phyloP scores from a whole-genome alignment of 352 stramenopile genomes.

The Pythium sp. region DNA sequence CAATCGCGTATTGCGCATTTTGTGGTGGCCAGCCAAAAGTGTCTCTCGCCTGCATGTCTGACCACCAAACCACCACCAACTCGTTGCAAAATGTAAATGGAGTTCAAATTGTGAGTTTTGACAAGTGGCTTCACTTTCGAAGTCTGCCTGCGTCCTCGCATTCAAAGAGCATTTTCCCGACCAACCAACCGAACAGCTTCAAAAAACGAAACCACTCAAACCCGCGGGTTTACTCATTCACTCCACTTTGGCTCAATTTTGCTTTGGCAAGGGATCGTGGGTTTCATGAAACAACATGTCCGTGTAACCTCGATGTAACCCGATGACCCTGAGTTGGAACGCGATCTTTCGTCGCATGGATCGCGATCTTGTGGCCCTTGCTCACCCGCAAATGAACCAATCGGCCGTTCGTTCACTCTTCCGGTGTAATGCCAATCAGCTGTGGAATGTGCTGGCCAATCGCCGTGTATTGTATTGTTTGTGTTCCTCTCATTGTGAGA shows the following conservation, averaged over 20 bases:
- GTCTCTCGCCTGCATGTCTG: background rate
- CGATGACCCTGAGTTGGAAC: background rate
- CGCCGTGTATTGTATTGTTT: background rate
- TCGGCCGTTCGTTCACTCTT: background rate
- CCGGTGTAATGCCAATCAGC: background rate
- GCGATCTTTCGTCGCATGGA: background rate
- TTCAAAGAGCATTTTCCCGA: background rate
- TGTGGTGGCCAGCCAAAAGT: background rate
- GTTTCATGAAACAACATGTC: background rate
- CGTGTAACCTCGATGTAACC: background rate
- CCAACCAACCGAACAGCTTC: background rate
- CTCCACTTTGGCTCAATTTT: background rate
- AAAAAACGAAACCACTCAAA: background rate
- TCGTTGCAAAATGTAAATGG: background rate
- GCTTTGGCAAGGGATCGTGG: background rate
- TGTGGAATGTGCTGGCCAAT: background rate
- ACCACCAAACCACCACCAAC: background rate
- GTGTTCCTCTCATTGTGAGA: background rate
- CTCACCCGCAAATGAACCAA: background rate
- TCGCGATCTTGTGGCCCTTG: background rate
- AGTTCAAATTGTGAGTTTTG: background rate
- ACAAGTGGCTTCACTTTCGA: background rate
- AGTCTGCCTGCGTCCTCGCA: background rate
- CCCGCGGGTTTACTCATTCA: background rate
- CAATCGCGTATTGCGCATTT: background rate